Percentiles rank a stretch among this genome's conserved stretches.
phyloP scores from a whole-genome alignment of 176 grass and related monocot genomes.

The Tillandsia fasciculata region DNA sequence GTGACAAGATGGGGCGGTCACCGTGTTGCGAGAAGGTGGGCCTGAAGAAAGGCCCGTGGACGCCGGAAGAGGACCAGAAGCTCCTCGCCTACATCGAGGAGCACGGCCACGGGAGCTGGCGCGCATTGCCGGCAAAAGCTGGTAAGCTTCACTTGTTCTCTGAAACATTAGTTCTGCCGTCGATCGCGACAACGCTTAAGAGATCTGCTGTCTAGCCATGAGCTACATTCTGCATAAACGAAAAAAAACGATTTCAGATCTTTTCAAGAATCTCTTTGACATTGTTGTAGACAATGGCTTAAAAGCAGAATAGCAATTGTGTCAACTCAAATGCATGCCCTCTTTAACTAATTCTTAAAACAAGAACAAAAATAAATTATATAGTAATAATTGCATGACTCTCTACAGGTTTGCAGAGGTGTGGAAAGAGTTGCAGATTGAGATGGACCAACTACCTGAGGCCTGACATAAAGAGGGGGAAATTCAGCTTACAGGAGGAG shows the following conservation, averaged over 20 bases:
- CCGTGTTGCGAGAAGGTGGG: constrained; percentile 94
- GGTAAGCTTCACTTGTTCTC: constrained; percentile 29
- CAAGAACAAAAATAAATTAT: neutral
- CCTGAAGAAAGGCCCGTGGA: constrained; percentile 92
- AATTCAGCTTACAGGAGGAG: constrained; percentile 95
- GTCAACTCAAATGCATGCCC: too few species aligned
- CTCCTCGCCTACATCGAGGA: constrained; percentile 88
- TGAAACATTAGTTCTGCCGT: too few species aligned
- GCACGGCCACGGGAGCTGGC: constrained; percentile 94
- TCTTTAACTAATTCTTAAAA: too few species aligned
- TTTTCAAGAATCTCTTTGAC: too few species aligned
- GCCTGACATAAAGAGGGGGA: constrained; percentile 97
- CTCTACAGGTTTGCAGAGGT: constrained; percentile 81
- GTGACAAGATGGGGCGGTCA: constrained; percentile 53
- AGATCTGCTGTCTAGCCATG: too few species aligned
- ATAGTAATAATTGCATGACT: neutral
- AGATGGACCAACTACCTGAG: constrained; percentile 93
- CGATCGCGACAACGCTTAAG: too few species aligned
- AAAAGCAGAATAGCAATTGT: too few species aligned
- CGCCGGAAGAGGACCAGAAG: constrained; percentile 80
- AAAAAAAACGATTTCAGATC: too few species aligned
- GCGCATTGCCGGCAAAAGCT: constrained; percentile 76
- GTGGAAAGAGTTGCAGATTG: constrained; percentile 90
- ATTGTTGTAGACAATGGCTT: too few species aligned
- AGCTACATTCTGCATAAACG: too few species aligned